A percentile compares a stretch with the other conserved stretches of the same genome.
phyloP scores from a whole-genome alignment of 257 asterid species.

The Paraleonurus japonicus region DNA sequence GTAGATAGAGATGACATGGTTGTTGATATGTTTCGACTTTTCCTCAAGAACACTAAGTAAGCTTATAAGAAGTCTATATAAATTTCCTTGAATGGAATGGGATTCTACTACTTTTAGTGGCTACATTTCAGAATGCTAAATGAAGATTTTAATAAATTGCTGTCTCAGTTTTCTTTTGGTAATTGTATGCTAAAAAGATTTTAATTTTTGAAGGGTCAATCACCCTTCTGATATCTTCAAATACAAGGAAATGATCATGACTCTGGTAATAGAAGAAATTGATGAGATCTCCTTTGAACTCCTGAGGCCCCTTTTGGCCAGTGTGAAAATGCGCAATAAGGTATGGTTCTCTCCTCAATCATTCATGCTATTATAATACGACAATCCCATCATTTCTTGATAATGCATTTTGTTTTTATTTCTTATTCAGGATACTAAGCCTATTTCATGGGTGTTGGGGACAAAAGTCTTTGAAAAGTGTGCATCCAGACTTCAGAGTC shows the following conservation, averaged over 20 bases:
- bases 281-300: conserved; percentile 51
- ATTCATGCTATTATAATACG: conserved; percentile 7
- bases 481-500: conserved; percentile 37
- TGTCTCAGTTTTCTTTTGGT: conserved; percentile 13
- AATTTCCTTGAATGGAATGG: not conserved
- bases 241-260: conserved; percentile 52
- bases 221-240: conserved; percentile 41
- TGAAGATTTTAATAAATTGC: not conserved
- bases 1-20: conserved; percentile 33
- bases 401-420: conserved; percentile 13
- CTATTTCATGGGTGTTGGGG: conserved; percentile 56
- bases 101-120: not conserved
- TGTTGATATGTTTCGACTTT: conserved; percentile 45
- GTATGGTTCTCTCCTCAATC: conserved; percentile 26
- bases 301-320: conserved; percentile 47
- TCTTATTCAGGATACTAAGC: conserved; percentile 43
- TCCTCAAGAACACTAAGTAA: conserved; percentile 48
- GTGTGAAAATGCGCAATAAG: conserved; percentile 54
- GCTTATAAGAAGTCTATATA: conserved; percentile 1
- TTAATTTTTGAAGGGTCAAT: conserved; percentile 36
- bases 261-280: conserved; percentile 48
- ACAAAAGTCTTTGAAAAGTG: conserved; percentile 47
- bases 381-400: conserved; percentile 21
- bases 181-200: conserved; percentile 11
- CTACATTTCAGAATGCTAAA: conserved; percentile 3